Evolutionary conservation across 2,329 filamentous ascomycete genomes (phyloP).

Genomic region (Emericellopsis cladophorae): DNA sequence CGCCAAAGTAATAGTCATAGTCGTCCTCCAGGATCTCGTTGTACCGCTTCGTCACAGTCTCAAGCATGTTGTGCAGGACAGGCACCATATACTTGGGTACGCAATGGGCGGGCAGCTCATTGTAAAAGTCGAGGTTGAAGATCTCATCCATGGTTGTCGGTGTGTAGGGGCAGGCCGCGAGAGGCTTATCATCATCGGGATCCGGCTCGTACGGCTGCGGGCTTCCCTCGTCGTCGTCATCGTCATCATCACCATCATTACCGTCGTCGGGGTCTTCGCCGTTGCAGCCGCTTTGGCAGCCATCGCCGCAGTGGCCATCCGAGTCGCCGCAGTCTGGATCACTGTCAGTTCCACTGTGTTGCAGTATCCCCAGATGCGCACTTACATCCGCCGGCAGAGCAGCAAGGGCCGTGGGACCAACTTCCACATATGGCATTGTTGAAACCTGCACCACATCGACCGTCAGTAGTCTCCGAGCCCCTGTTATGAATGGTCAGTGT

Average conservation of each 20-base stretch:
- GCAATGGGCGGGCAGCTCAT: slow-evolving; percentile 2
- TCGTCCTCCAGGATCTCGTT: slow-evolving; percentile 1
- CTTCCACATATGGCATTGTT: neutral
- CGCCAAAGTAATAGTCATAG: slow-evolving; percentile 4
- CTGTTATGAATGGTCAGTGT: neutral
- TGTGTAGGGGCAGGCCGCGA: neutral
- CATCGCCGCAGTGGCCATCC: neutral
- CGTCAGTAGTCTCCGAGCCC: neutral
- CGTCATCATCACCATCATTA: neutral
- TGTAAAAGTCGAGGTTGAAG: slow-evolving; percentile 3
- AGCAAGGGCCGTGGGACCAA: neutral
- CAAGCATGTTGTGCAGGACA: slow-evolving; percentile 1
- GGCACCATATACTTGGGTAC: slow-evolving; percentile 2
- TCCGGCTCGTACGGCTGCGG: slow-evolving; percentile 1
- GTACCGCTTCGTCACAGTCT: slow-evolving; percentile 1
- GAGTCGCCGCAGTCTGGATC: neutral
- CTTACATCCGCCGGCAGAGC: neutral
- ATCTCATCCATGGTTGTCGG: slow-evolving; percentile 3
- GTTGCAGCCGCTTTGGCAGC: neutral
- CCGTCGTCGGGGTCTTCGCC: neutral
- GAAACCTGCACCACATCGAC: neutral
- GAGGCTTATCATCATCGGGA: slow-evolving; percentile 1
- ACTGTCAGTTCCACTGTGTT: too few relatives aligned
- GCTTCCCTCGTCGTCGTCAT: neutral
- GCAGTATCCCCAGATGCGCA: too few relatives aligned